A percentile compares a stretch with the other conserved stretches of the same genome.
Evolutionary conservation across 2,329 filamentous ascomycete genomes (phyloP).

Genomic region (Fusarium anguioides): DNA sequence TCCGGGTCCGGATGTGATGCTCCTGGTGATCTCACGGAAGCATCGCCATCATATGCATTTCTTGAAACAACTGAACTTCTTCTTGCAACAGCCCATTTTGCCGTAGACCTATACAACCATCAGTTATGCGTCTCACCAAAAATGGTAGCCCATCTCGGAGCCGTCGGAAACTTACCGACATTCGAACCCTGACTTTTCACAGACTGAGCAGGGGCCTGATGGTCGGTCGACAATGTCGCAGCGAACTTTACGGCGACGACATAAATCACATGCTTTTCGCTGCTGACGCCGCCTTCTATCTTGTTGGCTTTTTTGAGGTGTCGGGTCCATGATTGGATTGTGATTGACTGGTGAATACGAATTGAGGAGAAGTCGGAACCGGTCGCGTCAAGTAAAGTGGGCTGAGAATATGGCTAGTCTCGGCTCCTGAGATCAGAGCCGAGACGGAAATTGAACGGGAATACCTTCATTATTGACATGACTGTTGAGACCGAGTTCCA

Average conservation of each 20-base stretch:
- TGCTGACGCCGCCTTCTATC: slow-evolving; percentile 47
- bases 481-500: too few relatives aligned
- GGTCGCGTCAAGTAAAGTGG: background rate
- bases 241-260: slow-evolving; percentile 41
- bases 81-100: slow-evolving; percentile 39
- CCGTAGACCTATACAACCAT: slow-evolving; percentile 29
- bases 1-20: slow-evolving; percentile 20
- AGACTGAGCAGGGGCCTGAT: slow-evolving; percentile 37
- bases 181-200: slow-evolving; percentile 42
- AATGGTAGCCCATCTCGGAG: slow-evolving; percentile 3
- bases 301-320: background rate
- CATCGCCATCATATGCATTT: background rate
- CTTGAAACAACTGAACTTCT: slow-evolving; percentile 20
- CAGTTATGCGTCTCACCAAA: background rate
- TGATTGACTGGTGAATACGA: background rate
- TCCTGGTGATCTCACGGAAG: slow-evolving; percentile 4
- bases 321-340: slow-evolving; percentile 13
- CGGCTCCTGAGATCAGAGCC: slow-evolving; percentile 22
- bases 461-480: background rate
- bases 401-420: slow-evolving; percentile 9
- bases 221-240: slow-evolving; percentile 39
- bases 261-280: slow-evolving; percentile 43
- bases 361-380: slow-evolving; percentile 36
- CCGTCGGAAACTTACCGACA: slow-evolving; percentile 39
- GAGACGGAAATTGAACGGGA: background rate